These are phyloP conservation scores for Spathaspora passalidarum DNA, from an alignment of 805 yeast species.

Conservation along the genomic window DNA sequence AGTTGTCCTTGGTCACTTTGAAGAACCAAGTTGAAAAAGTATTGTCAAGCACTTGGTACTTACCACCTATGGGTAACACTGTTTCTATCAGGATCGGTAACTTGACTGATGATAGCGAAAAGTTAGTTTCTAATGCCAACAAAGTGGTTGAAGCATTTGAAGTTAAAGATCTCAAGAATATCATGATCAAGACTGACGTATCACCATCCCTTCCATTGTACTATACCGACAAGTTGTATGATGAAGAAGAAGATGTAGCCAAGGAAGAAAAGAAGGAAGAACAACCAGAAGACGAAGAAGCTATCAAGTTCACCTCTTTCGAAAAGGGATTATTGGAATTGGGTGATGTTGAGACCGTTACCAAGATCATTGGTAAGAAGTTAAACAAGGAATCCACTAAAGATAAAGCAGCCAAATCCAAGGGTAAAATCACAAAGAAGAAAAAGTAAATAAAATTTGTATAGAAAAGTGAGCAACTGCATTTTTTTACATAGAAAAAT, in stretches of 20 bases:
- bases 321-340: slow-evolving; percentile 79
- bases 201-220: slow-evolving; percentile 88
- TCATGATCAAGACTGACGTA: slow-evolving; percentile 60
- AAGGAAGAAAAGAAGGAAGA: slow-evolving; percentile 14
- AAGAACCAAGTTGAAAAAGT: slow-evolving; percentile 58
- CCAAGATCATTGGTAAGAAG: slow-evolving; percentile 58
- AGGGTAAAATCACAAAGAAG: slow-evolving; percentile 16
- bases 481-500: not conserved
- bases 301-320: slow-evolving; percentile 52
- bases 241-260: slow-evolving; percentile 45
- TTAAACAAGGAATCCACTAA: slow-evolving; percentile 25
- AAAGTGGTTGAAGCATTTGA: slow-evolving; percentile 51
- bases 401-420: not conserved
- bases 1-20: slow-evolving; percentile 49
- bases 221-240: slow-evolving; percentile 55
- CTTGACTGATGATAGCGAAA: slow-evolving; percentile 31
- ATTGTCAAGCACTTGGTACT: slow-evolving; percentile 54
- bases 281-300: slow-evolving; percentile 18
- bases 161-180: slow-evolving; percentile 47
- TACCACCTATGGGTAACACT: slow-evolving; percentile 72
- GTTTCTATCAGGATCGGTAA: slow-evolving; percentile 67
- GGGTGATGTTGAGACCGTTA: slow-evolving; percentile 73
- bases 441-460: slow-evolving; percentile 6
- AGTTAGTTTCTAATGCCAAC: slow-evolving; percentile 59
- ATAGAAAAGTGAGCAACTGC: slow-evolving; percentile 1